phyloP scores from a whole-genome alignment of 1,139 yeast species.

The Yamadazyma dushanensis region DNA sequence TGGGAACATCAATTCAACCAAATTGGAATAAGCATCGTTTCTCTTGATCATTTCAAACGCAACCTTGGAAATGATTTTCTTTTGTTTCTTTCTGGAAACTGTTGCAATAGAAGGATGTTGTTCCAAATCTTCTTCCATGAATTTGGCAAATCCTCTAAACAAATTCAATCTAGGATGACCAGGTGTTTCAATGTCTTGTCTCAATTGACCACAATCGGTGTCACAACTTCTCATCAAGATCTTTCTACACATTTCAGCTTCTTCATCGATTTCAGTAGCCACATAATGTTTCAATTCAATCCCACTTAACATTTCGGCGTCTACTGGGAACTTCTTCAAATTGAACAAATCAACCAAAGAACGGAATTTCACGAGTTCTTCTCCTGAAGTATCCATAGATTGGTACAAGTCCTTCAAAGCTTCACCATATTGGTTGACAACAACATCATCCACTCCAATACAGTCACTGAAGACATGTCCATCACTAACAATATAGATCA shows the following conservation, averaged over 20 bases:
- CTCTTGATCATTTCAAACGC: slow-evolving; percentile 66
- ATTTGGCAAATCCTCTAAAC: slow-evolving; percentile 57
- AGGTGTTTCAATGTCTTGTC: slow-evolving; percentile 35
- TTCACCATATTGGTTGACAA: slow-evolving; percentile 48
- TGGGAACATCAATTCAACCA: slow-evolving; percentile 60
- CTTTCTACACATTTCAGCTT: slow-evolving; percentile 39
- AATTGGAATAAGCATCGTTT: slow-evolving; percentile 64
- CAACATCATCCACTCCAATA: slow-evolving; percentile 52
- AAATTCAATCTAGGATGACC: slow-evolving; percentile 53
- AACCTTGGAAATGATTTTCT: slow-evolving; percentile 50
- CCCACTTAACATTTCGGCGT: slow-evolving; percentile 19
- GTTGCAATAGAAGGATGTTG: slow-evolving; percentile 36
- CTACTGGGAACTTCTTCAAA: slow-evolving; percentile 20
- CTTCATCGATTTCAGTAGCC: slow-evolving; percentile 32
- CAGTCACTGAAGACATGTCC: slow-evolving; percentile 70
- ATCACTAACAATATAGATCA: slow-evolving; percentile 59
- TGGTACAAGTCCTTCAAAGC: slow-evolving; percentile 43
- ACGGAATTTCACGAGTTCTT: slow-evolving; percentile 30
- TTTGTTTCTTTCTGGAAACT: slow-evolving; percentile 48
- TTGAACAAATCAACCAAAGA: slow-evolving; percentile 39
- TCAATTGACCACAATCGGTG: slow-evolving; percentile 38
- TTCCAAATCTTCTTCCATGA: slow-evolving; percentile 58
- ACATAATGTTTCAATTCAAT: slow-evolving; percentile 32
- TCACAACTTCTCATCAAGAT: slow-evolving; percentile 40
- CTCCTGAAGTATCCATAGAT: slow-evolving; percentile 24